These are phyloP conservation scores for Cocos nucifera DNA, from an alignment of 176 grass and related monocot genomes.

Conservation along the genomic window DNA sequence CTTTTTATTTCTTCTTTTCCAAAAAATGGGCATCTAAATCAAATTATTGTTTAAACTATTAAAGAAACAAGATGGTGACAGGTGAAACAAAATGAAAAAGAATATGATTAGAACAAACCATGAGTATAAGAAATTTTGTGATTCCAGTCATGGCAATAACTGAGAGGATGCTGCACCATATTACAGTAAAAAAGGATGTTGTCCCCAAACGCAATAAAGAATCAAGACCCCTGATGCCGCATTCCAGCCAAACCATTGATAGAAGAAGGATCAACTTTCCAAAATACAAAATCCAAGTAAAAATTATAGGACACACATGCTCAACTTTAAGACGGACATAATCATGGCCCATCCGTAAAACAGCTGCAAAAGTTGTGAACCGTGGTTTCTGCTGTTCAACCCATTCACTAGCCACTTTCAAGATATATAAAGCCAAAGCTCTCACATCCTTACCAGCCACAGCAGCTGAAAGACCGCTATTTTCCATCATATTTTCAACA, in stretches of 20 bases:
- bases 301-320: slow-evolving; percentile 53
- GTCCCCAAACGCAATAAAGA: slow-evolving; percentile 79
- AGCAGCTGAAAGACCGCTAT: background rate
- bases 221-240: slow-evolving; percentile 77
- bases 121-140: slow-evolving; percentile 54
- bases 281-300: slow-evolving; percentile 50
- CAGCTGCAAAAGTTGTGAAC: slow-evolving; percentile 26
- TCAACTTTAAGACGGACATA: slow-evolving; percentile 44
- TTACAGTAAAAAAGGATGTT: slow-evolving; percentile 71
- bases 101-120: slow-evolving; percentile 39
- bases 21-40: no score
- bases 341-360: slow-evolving; percentile 35
- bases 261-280: slow-evolving; percentile 73
- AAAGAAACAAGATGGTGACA: background rate
- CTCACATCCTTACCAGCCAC: slow-evolving; percentile 54
- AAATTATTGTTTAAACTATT: no score
- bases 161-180: slow-evolving; percentile 83
- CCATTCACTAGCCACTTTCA: slow-evolving; percentile 43
- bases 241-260: slow-evolving; percentile 82
- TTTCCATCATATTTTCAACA: slow-evolving; percentile 11
- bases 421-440: slow-evolving; percentile 44
- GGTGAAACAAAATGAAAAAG: slow-evolving; percentile 11
- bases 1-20: no score
- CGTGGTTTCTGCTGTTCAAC: slow-evolving; percentile 53
- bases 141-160: slow-evolving; percentile 82